phyloP scores from a whole-genome alignment of 1,284 basidiomycete genomes.

The Cryptococcus hybrid region DNA sequence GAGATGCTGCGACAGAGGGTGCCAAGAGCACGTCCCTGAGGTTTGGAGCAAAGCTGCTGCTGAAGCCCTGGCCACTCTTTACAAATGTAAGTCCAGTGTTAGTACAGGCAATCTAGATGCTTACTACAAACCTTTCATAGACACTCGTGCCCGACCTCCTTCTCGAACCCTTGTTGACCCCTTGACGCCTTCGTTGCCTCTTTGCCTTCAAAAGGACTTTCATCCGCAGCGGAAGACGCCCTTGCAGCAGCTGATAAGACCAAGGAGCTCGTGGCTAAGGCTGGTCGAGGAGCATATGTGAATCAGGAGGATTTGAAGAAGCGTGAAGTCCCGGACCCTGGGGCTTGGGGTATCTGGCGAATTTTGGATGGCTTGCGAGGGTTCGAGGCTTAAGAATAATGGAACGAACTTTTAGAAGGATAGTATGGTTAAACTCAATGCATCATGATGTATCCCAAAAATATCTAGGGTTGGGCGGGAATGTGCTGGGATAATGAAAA shows the following conservation, averaged over 20 bases:
- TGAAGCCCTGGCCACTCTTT: slow-evolving; percentile 67
- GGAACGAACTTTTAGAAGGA: neutral
- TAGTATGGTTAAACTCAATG: neutral
- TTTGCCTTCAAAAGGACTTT: slow-evolving; percentile 54
- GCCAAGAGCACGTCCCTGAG: slow-evolving; percentile 50
- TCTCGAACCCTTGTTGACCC: slow-evolving; percentile 87
- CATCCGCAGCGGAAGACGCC: slow-evolving; percentile 63
- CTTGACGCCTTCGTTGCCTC: slow-evolving; percentile 73
- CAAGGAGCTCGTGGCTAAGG: slow-evolving; percentile 77
- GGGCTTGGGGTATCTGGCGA: slow-evolving; percentile 74
- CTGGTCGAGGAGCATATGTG: slow-evolving; percentile 85
- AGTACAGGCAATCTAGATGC: neutral
- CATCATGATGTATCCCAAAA: neutral
- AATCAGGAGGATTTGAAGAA: slow-evolving; percentile 67
- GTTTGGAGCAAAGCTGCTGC: slow-evolving; percentile 65
- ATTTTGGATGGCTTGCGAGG: slow-evolving; percentile 38
- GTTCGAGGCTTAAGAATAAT: slow-evolving; percentile 18
- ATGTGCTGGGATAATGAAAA: neutral
- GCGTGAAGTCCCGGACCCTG: slow-evolving; percentile 76
- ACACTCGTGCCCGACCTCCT: slow-evolving; percentile 84
- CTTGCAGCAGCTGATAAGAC: slow-evolving; percentile 65
- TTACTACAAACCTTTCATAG: slow-evolving; percentile 6
- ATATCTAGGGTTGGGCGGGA: too few relatives aligned
- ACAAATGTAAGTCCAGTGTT: slow-evolving; percentile 57
- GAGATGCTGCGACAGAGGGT: slow-evolving; percentile 22